Base-by-base conservation (phyloP, 345 rosid species). In the Carallia brachiata region DNA sequence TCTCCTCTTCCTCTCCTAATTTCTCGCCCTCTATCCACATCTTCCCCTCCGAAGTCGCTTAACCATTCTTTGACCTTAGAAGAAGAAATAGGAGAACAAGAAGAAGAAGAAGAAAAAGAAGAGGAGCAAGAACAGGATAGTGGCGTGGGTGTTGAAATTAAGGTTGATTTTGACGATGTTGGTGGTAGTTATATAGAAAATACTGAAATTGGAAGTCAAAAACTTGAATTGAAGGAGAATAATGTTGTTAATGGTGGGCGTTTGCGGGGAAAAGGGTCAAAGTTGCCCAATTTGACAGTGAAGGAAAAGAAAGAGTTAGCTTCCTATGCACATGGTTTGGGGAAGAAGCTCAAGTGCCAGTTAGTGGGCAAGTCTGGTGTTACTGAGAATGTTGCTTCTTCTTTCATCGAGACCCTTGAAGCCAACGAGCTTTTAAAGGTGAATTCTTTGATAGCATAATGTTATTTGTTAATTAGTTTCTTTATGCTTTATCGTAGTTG, bases 301-400 rank as follows among this genome's bases (percentile, higher is more conserved):
- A 89, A 88, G 85, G 97, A 91, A 79, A 91, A 91, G 90, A 91
- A 91, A 75, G 96, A 91, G 68, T 74, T 91, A 55, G 91, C 91
- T 60, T 87, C 93, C 8, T 87, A 86, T 66, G 97, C 93, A 1
- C 86, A 89, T 70, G 80, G 92, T 32, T 70, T 91, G 69, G 97
- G 97, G 40, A 84, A 89, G 77, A 87, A 91, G 79, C 84, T 89
- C 64, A 91, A 87, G 87, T 79, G 74, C 66, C 97, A 91, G 69
- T 71, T 87, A 36, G 92, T 91, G 12, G 97, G 97, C 27, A 91
- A 91, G 79, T 89, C 92, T 53, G 97, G 97, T 28, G 89, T 91
- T 37, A 91, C 94, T 5, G 90, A 82, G 19, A 81, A 83, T 36
- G 88, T 91, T 5, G 84, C 79, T 1, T 67, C 81, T 68, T 86